Base-by-base conservation (phyloP, 139 green algal genomes). In the Volvox africanus region DNA sequence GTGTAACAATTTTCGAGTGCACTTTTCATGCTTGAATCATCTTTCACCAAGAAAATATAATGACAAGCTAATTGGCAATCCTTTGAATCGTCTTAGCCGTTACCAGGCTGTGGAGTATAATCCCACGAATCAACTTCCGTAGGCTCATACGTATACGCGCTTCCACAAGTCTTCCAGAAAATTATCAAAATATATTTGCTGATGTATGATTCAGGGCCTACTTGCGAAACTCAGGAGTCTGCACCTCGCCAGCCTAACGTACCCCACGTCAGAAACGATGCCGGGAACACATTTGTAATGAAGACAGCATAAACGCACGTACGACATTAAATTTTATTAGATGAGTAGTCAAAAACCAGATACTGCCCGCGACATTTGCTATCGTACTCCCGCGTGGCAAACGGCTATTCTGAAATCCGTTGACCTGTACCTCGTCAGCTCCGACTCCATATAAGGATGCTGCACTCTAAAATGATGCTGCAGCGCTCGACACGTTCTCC, bases 381-480 rank as follows among this genome's bases (percentile, higher is more conserved):
- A 19, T 55, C 33, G 33, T 55, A 81, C 75, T 19, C 24, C 30
- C 13, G 75, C 75, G 75, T 81, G 75, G 75, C 75, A 81, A 81
- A 55, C 32, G 75, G 32, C 75, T 61, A 22, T 19, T 5, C 13
- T 55, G 12, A 61, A 80, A 80, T 80, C 75, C 75, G 75, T 81
- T 81, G 75, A 55, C 75, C 33, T 61, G 75, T 11, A 55, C 75
- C 75, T 55, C 75, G 75, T 81, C 75, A 81, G 75, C 75, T 55
- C 24, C 32, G 22, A 14, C 33, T 55, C 11, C 13, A 81, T 81
- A 81, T 81, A 81, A 81, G 75, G 75, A 28, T 2, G 3, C 18
- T 35, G 5, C n/a, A 30, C 32, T 55, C 22, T 26, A 28, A 2
- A 33, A 81, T 28, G 19, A 79, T 79, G 71, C 32, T 81, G 75